These are phyloP conservation scores for Cucumis melo DNA, from an alignment of 306 rosid genomes.

Conservation along the genomic window DNA sequence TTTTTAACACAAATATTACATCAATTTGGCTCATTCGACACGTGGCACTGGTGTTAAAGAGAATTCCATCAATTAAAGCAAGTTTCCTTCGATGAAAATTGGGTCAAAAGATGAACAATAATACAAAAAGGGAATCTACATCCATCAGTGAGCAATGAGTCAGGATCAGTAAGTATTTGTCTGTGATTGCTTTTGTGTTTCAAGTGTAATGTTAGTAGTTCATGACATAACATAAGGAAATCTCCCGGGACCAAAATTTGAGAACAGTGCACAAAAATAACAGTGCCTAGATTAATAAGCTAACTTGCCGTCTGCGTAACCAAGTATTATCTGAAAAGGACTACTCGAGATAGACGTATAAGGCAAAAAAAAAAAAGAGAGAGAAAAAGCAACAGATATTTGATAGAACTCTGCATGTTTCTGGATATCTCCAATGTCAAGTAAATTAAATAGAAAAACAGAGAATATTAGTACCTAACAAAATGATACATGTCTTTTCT, in stretches of 20 bases:
- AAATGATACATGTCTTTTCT: not conserved
- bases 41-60: conserved; percentile 6
- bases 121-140: conserved; percentile 8
- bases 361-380: not conserved
- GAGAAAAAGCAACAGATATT: not conserved
- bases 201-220: not conserved
- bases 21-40: not conserved
- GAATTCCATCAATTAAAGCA: conserved; percentile 13
- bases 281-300: not conserved
- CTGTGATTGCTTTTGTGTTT: conserved; percentile 7
- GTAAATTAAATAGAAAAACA: not conserved
- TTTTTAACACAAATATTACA: not conserved
- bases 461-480: not conserved
- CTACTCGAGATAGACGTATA: not conserved
- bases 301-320: conserved; percentile 7
- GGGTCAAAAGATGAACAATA: conserved; percentile 10
- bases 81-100: not conserved
- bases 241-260: not conserved
- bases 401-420: not conserved
- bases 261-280: not conserved
- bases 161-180: conserved; percentile 9
- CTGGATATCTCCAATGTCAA: not conserved
- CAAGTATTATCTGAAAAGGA: not conserved
- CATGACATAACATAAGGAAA: not conserved
- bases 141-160: conserved; percentile 13